Percentiles rank a stretch among this genome's conserved stretches.
Evolutionary conservation across 2,329 filamentous ascomycete genomes (phyloP).

Genomic region (Sporothrix euskadiensis): DNA sequence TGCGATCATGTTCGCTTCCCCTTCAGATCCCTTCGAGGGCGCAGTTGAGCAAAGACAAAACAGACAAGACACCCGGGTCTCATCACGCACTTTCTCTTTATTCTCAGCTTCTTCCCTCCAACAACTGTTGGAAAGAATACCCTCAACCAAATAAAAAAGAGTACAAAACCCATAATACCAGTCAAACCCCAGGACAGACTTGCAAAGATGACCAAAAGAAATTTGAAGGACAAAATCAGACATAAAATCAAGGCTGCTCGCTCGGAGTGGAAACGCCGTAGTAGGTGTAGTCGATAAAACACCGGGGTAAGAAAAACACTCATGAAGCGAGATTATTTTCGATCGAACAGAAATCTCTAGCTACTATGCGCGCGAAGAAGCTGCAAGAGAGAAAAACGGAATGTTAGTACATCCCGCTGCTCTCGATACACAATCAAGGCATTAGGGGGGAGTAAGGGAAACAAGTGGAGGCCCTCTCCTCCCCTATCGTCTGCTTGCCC

Average conservation of each 20-base stretch:
- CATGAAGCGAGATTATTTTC: neutral
- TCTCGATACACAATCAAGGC: neutral
- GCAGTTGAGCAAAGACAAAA: neutral
- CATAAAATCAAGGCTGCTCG: neutral
- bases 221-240: neutral
- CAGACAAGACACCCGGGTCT: neutral
- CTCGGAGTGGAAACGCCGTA: neutral
- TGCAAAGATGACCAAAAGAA: neutral
- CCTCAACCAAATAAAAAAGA: neutral
- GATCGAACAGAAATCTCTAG: conserved; percentile 2
- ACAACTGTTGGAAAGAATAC: neutral
- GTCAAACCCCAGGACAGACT: too few species aligned
- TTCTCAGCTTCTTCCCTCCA: neutral
- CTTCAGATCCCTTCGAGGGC: neutral
- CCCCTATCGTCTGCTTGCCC: conserved; percentile 39
- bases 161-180: neutral
- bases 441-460: neutral
- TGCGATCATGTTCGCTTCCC: conserved; percentile 20
- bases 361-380: conserved; percentile 31
- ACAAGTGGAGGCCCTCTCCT: conserved; percentile 16
- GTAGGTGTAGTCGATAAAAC: neutral
- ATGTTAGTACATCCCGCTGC: conserved; percentile 5
- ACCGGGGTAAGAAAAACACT: neutral
- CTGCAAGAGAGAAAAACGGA: conserved; percentile 2
- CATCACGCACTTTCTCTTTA: neutral